Evolutionary conservation across 1,284 basidiomycete genomes (phyloP), one percentile per base, ranked within the genome.

Genomic region (Microbotryum silenes-acaulis): DNA sequence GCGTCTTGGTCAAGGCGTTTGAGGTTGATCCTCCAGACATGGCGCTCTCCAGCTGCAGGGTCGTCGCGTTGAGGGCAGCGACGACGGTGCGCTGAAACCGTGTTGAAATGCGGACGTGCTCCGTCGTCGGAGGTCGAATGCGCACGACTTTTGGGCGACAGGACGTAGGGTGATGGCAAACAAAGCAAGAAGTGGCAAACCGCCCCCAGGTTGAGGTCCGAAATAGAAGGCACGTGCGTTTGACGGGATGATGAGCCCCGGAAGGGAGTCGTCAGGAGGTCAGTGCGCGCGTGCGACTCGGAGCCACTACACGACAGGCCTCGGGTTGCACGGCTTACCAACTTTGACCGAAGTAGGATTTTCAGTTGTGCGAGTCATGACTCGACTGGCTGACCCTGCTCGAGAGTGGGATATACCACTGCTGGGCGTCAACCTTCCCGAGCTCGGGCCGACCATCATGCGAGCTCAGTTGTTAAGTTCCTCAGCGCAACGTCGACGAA

Each of bases 21-120:
- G 50, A 42, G 51, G 75, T 31, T 54, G 82, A 78, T 74, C 62
- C 56, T 25, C 60, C 64, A 46, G 59, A 93, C 89, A 69, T 93
- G 31, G 63, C 61, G 54, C 46, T 84, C 42, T 85, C 78, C 58
- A 96, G 83, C 44, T 84, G 83, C 61, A 81, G 89, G 52, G 79
- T 74, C 47, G 81, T 83, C 21, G 60, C 54, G 31, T 73, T 70
- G 57, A 81, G 80, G 51, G 87, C 83, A 72, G 89, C 87, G 75
- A 97, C 84, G 71, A 93, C 86, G 70, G 85, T 83, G 67, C 88
- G 84, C 77, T 96, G 92, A 78, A 97, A 97, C 76, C 93, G 87
- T 77, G 87, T 83, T 67, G 94, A 92, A 67, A 97, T 92, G 72
- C 69, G 72, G 25, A 85, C 85, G 61, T 42, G 81, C 79, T 61